phyloP scores from a whole-genome alignment of 1,139 yeast species.

The Pichia kudriavzevii region DNA sequence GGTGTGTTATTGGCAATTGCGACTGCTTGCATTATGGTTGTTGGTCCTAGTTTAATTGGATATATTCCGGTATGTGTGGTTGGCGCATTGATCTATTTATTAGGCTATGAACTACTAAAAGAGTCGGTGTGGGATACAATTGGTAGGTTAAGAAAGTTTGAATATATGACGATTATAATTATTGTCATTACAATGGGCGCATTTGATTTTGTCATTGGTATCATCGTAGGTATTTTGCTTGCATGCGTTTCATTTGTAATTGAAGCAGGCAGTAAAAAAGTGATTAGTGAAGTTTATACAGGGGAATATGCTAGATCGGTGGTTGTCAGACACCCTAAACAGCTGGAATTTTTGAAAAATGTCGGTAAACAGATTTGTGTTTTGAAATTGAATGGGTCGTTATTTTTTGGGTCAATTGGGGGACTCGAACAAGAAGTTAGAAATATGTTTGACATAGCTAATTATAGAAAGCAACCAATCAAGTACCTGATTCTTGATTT shows the following conservation, averaged over 20 bases:
- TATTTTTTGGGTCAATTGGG: conserved; percentile 93
- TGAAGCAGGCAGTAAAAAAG: conserved; percentile 80
- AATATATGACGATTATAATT: conserved; percentile 72
- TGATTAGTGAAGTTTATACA: conserved; percentile 73
- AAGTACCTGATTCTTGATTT: conserved; percentile 79
- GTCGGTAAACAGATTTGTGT: conserved; percentile 91
- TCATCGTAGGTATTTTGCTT: conserved; percentile 78
- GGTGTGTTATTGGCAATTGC: conserved; percentile 82
- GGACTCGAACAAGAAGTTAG: conserved; percentile 77
- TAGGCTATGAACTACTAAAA: conserved; percentile 82
- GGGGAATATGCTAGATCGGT: conserved; percentile 90
- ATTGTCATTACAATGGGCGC: conserved; percentile 93
- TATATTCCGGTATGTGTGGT: conserved; percentile 93
- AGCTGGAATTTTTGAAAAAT: conserved; percentile 73
- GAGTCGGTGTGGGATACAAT: conserved; percentile 83
- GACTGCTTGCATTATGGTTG: conserved; percentile 71
- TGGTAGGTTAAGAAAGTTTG: conserved; percentile 68
- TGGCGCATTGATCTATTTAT: conserved; percentile 79
- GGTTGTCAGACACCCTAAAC: conserved; percentile 85
- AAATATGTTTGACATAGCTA: conserved; percentile 50
- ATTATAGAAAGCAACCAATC: conserved; percentile 48
- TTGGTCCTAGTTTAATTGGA: conserved; percentile 91
- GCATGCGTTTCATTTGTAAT: conserved; percentile 91
- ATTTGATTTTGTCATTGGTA: conserved; percentile 90
- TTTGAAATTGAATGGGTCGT: conserved; percentile 75